Evolutionary conservation across 345 rosid species (phyloP).

Genomic region (Tarenaya hassleriana): DNA sequence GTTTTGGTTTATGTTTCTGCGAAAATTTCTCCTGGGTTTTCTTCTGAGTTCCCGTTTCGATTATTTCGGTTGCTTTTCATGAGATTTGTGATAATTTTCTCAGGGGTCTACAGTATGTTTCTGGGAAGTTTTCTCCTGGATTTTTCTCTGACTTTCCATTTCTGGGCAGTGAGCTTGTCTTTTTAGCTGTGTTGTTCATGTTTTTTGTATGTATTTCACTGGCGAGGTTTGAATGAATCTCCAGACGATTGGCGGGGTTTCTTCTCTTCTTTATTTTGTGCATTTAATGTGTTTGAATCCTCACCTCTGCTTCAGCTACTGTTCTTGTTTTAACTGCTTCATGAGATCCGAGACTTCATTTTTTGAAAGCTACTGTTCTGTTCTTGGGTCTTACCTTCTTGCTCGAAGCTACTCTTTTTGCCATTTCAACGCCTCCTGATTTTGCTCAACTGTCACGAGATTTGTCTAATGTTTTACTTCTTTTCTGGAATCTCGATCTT

Average conservation of each 20-base stretch:
- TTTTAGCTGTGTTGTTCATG: too few species aligned
- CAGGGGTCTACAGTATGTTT: background rate
- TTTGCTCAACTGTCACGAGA: background rate
- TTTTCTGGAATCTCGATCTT: conserved; percentile 5
- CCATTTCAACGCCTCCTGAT: background rate
- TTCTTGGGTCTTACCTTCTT: background rate
- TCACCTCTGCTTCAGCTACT: conserved; percentile 9
- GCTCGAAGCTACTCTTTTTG: background rate
- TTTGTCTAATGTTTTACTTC: conserved; percentile 5
- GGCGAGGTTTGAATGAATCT: conserved; percentile 1
- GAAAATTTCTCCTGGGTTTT: background rate
- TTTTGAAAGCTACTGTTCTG: background rate
- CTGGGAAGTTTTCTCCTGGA: background rate
- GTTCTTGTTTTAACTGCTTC: conserved; percentile 8
- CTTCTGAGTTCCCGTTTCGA: background rate
- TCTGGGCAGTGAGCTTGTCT: conserved; percentile 9
- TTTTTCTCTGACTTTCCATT: background rate
- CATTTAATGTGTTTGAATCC: conserved; percentile 4
- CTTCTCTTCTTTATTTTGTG: too few species aligned
- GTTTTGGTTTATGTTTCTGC: background rate
- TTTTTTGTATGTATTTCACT: too few species aligned
- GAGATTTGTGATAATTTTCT: background rate
- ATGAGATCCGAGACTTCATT: conserved; percentile 18
- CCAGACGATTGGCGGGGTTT: too few species aligned
- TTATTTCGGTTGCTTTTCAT: background rate